Percentiles rank a stretch among this genome's conserved stretches.
These are phyloP conservation scores for Pistacia atlantica DNA, from an alignment of 345 rosid genomes.

Conservation along the genomic window DNA sequence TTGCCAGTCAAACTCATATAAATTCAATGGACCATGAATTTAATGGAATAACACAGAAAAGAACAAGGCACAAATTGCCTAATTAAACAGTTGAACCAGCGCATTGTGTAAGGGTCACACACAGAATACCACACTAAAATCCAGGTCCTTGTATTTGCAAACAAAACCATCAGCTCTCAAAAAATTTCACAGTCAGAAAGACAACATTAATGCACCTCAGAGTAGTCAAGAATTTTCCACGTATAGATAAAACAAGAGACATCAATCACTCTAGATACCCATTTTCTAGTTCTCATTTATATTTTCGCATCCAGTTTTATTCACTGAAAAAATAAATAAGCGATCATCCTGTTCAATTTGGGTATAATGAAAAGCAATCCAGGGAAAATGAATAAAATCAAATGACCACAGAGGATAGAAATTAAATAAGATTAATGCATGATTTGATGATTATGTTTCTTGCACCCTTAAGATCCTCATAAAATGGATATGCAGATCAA, in stretches of 20 bases:
- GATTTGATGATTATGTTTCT: not conserved
- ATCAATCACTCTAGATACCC: not conserved
- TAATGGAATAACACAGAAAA: not conserved
- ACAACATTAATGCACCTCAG: not conserved
- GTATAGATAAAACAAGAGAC: not conserved
- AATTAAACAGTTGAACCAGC: not conserved
- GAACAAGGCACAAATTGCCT: not conserved
- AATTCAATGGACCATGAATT: not conserved
- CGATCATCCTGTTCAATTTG: not conserved
- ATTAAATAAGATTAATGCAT: not conserved
- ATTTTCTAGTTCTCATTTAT: not conserved
- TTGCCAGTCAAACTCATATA: not conserved
- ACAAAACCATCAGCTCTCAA: not conserved
- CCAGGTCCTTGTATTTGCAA: not conserved
- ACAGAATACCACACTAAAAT: conserved; percentile 1
- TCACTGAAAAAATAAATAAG: not conserved
- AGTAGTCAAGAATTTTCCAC: not conserved
- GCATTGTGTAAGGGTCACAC: not conserved
- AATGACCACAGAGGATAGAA: not conserved
- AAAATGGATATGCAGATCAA: not conserved
- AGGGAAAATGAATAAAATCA: not conserved
- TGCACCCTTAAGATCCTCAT: not conserved
- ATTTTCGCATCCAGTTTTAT: not conserved
- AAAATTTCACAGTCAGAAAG: not conserved
- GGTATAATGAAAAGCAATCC: not conserved